phyloP scores from a whole-genome alignment of 2,329 filamentous ascomycete genomes.

The Nothophaeocryptopus gaeumannii region DNA sequence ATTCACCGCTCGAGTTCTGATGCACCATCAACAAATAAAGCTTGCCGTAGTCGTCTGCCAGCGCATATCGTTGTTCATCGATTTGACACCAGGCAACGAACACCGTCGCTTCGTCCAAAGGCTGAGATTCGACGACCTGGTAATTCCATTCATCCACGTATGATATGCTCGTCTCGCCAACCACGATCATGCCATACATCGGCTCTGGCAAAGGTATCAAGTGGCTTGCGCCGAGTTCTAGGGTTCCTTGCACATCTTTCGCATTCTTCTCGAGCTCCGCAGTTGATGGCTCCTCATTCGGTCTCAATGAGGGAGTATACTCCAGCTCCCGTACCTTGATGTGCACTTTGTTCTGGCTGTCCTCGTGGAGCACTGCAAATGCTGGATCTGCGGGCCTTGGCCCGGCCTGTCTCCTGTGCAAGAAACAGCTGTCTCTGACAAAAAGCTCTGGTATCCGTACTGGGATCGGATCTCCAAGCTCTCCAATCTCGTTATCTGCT shows the following conservation, averaged over 20 bases:
- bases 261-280: slow-evolving; percentile 55
- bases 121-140: slow-evolving; percentile 62
- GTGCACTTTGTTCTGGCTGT: slow-evolving; percentile 55
- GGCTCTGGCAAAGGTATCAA: slow-evolving; percentile 61
- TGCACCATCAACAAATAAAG: slow-evolving; percentile 81
- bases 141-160: slow-evolving; percentile 76
- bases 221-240: slow-evolving; percentile 61
- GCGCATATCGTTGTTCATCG: slow-evolving; percentile 76
- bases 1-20: slow-evolving; percentile 61
- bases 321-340: slow-evolving; percentile 56
- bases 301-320: slow-evolving; percentile 46
- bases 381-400: slow-evolving; percentile 52
- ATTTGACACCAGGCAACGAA: slow-evolving; percentile 91
- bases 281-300: slow-evolving; percentile 46
- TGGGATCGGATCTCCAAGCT: slow-evolving; percentile 60
- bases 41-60: slow-evolving; percentile 87
- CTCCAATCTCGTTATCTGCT: slow-evolving; percentile 50
- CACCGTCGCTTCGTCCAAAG: slow-evolving; percentile 71
- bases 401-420: slow-evolving; percentile 51
- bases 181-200: slow-evolving; percentile 48
- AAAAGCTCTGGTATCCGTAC: slow-evolving; percentile 65
- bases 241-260: slow-evolving; percentile 44
- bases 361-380: slow-evolving; percentile 64
- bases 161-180: slow-evolving; percentile 66
- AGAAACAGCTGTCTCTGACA: slow-evolving; percentile 63